phyloP scores from a whole-genome alignment of 805 yeast species.

The Alloascoidea hylecoeti region DNA sequence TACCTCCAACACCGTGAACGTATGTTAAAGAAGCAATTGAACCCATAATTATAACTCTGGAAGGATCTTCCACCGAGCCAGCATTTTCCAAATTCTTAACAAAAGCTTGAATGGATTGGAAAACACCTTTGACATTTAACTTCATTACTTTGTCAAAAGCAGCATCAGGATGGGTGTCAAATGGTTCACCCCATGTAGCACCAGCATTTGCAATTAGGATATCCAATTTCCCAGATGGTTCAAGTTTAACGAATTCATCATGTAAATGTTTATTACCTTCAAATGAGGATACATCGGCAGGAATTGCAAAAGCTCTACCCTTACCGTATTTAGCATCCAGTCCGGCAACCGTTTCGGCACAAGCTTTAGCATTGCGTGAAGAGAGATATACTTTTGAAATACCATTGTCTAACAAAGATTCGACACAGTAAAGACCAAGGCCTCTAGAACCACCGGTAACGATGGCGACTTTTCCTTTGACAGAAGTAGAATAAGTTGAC shows the following conservation, averaged over 20 bases:
- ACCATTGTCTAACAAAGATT: conserved; percentile 44
- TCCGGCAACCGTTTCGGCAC: conserved; percentile 35
- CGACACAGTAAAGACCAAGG: conserved; percentile 56
- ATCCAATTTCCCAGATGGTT: conserved; percentile 29
- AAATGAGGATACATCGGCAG: conserved; percentile 41
- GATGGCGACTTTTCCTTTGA: conserved; percentile 48
- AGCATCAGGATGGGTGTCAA: conserved; percentile 42
- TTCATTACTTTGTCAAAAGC: conserved; percentile 51
- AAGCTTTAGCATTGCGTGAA: conserved; percentile 48
- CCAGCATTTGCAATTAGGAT: conserved; percentile 70
- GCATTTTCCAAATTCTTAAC: conserved; percentile 40
- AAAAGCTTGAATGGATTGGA: conserved; percentile 47
- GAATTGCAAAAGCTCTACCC: conserved; percentile 28
- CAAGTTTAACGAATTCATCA: conserved; percentile 23
- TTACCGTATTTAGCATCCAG: conserved; percentile 17
- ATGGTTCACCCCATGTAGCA: conserved; percentile 62
- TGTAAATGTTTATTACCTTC: conserved; percentile 31
- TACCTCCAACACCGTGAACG: conserved; percentile 27
- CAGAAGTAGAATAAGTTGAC: conserved; percentile 9
- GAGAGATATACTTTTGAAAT: conserved; percentile 48
- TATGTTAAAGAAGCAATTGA: conserved; percentile 37
- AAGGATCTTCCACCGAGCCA: conserved; percentile 39
- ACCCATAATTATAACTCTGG: conserved; percentile 52
- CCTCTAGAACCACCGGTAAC: conserved; percentile 72
- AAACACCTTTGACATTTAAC: conserved; percentile 56